Evolutionary conservation across 371 early-diverging fungal genomes (phyloP).

Genomic region (Actinomortierella wolfii): DNA sequence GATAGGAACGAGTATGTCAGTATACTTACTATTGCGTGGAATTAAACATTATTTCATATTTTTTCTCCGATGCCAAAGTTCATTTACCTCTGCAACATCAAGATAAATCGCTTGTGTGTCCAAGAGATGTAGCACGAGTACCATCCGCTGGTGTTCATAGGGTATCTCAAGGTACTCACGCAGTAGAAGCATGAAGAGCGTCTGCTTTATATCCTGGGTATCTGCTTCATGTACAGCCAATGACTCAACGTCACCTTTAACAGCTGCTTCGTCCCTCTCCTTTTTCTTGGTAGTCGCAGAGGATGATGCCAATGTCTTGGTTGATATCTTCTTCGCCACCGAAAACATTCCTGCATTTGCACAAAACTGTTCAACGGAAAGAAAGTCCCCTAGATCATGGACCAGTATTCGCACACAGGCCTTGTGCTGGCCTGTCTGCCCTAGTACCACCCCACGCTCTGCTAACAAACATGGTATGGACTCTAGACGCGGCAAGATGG

Average conservation of each 20-base stretch:
- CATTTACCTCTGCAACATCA: slow-evolving; percentile 59
- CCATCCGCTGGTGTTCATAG: slow-evolving; percentile 50
- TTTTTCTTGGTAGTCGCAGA: neutral
- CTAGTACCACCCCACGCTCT: no score
- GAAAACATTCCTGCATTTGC: slow-evolving; percentile 51
- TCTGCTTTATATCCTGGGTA: slow-evolving; percentile 17
- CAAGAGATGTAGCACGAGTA: slow-evolving; percentile 57
- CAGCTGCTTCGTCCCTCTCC: neutral
- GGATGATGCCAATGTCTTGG: slow-evolving; percentile 36
- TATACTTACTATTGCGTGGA: no score
- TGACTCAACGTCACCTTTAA: slow-evolving; percentile 17
- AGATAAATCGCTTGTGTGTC: slow-evolving; percentile 67
- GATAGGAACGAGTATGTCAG: no score
- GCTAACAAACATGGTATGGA: slow-evolving; percentile 4
- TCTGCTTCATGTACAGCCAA: slow-evolving; percentile 51
- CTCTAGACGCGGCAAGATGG: slow-evolving; percentile 12
- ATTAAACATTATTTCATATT: no score
- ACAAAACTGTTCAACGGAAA: slow-evolving; percentile 71
- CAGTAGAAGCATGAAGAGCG: slow-evolving; percentile 17
- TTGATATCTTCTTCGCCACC: slow-evolving; percentile 6
- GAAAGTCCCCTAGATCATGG: slow-evolving; percentile 60
- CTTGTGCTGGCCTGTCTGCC: no score
- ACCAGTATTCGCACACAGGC: slow-evolving; percentile 20
- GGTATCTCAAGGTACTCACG: slow-evolving; percentile 30
- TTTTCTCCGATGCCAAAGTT: neutral